Conservation (phyloP, 805 yeast species). For the Candida michaelii region DNA sequence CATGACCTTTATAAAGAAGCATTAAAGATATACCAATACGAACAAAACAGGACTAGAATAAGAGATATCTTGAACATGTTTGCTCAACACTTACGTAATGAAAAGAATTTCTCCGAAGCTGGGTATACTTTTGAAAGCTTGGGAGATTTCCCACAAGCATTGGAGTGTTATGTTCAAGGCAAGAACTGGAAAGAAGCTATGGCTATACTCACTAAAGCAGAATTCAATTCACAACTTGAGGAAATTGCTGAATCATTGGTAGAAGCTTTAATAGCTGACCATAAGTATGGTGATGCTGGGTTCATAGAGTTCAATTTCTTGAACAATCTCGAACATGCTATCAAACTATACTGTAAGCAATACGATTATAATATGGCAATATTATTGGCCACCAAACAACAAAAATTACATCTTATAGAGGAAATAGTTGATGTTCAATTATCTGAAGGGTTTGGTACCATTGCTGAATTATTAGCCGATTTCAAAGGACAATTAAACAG, state of each 20-base stretch:
- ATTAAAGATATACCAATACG: constrained; percentile 58
- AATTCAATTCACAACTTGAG: constrained; percentile 34
- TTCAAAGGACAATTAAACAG: constrained; percentile 83
- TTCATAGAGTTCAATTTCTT: constrained; percentile 65
- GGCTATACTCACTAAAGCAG: constrained; percentile 48
- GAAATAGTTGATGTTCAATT: constrained; percentile 68
- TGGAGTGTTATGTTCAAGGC: constrained; percentile 66
- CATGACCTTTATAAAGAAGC: constrained; percentile 75
- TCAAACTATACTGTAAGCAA: constrained; percentile 69
- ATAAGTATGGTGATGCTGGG: constrained; percentile 79
- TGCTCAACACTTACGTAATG: constrained; percentile 60
- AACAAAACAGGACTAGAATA: constrained; percentile 43
- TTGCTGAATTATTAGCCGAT: constrained; percentile 91
- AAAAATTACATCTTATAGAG: constrained; percentile 47
- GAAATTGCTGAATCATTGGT: constrained; percentile 63
- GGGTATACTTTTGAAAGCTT: constrained; percentile 77
- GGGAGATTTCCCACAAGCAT: constrained; percentile 54
- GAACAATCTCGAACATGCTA: constrained; percentile 59
- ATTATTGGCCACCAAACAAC: constrained; percentile 53
- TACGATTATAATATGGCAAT: constrained; percentile 76
- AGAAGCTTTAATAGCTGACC: constrained; percentile 60
- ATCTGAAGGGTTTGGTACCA: constrained; percentile 82
- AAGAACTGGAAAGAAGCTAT: constrained; percentile 87
- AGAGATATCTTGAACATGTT: constrained; percentile 54
- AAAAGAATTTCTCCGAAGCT: constrained; percentile 67